Conservation (phyloP, 148 eudicot species). For the Camellia lanceoleosa region DNA sequence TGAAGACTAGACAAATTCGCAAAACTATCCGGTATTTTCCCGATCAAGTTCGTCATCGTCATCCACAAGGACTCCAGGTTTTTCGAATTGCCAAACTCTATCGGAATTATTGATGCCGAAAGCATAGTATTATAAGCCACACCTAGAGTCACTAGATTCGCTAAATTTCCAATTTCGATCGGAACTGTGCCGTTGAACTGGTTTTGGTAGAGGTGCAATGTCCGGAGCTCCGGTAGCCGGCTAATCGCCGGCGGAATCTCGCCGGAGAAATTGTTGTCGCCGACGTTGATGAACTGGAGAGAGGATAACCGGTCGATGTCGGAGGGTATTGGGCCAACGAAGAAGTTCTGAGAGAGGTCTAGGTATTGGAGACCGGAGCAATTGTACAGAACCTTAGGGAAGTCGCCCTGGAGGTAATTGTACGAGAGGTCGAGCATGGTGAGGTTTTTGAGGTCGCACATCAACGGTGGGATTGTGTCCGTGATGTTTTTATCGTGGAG, state of each 20-base stretch:
- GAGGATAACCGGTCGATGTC: too few relatives aligned
- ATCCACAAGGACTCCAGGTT: constrained; percentile 25
- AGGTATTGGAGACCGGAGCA: too few relatives aligned
- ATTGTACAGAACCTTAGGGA: too few relatives aligned
- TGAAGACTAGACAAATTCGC: constrained; percentile 38
- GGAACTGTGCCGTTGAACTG: constrained; percentile 40
- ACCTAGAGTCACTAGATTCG: not conserved
- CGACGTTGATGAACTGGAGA: too few relatives aligned
- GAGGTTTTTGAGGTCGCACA: too few relatives aligned
- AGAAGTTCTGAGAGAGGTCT: too few relatives aligned
- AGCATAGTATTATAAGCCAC: constrained; percentile 37
- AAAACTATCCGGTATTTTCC: constrained; percentile 44
- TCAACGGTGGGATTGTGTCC: too few relatives aligned
- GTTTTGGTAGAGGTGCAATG: not conserved
- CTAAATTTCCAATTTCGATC: not conserved
- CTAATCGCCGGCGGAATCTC: not conserved
- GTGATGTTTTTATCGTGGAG: too few relatives aligned
- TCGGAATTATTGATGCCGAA: constrained; percentile 32
- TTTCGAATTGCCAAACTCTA: constrained; percentile 43
- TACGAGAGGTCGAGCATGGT: too few relatives aligned
- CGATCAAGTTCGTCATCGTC: too few relatives aligned
- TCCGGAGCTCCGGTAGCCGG: constrained; percentile 11
- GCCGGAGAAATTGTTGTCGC: not conserved
- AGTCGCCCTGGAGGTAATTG: too few relatives aligned
- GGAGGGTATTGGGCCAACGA: too few relatives aligned